Evolutionary conservation across 2,329 filamentous ascomycete species (phyloP).

Genomic region (Aspergillus carbonarius): DNA sequence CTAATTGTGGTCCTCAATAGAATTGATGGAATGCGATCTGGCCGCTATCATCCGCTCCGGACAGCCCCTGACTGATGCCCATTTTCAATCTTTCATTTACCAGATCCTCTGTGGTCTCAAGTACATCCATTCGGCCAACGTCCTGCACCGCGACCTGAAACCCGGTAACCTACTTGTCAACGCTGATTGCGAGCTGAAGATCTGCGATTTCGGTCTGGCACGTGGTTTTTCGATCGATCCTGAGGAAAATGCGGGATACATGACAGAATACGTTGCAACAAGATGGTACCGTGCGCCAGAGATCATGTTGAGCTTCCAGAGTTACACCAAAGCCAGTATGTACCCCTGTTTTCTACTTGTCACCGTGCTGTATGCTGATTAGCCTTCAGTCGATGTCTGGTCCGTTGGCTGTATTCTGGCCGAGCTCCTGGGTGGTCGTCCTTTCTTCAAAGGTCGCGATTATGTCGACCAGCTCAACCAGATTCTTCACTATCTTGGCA

Average conservation of each 20-base stretch:
- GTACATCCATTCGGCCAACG: slow-evolving; percentile 98
- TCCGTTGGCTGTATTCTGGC: slow-evolving; percentile 97
- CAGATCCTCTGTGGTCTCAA: slow-evolving; percentile 98
- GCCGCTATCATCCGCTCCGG: slow-evolving; percentile 97
- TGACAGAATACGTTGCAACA: slow-evolving; percentile 99
- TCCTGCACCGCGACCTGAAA: slow-evolving; percentile 94
- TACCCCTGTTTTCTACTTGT: slow-evolving; percentile 35
- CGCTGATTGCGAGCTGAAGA: slow-evolving; percentile 98
- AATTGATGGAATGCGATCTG: slow-evolving; percentile 98
- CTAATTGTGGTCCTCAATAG: slow-evolving; percentile 46
- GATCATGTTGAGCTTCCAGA: slow-evolving; percentile 99
- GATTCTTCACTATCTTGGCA: slow-evolving; percentile 96
- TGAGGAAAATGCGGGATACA: slow-evolving; percentile 97
- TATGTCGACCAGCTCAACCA: slow-evolving; percentile 99
- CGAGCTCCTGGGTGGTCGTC: slow-evolving; percentile 89
- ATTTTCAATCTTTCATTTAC: slow-evolving; percentile 99
- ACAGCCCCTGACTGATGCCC: slow-evolving; percentile 93
- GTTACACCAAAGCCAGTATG: slow-evolving; percentile 99
- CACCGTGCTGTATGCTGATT: slow-evolving; percentile 5
- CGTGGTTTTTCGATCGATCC: slow-evolving; percentile 96
- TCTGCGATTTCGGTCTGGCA: slow-evolving; percentile 95
- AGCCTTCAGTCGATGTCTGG: slow-evolving; percentile 87
- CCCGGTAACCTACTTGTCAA: slow-evolving; percentile 97
- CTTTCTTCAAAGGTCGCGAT: slow-evolving; percentile 98
- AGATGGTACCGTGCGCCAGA: slow-evolving; percentile 98